phyloP scores from a whole-genome alignment of 805 yeast species.

The Candida methanosorbosa region DNA sequence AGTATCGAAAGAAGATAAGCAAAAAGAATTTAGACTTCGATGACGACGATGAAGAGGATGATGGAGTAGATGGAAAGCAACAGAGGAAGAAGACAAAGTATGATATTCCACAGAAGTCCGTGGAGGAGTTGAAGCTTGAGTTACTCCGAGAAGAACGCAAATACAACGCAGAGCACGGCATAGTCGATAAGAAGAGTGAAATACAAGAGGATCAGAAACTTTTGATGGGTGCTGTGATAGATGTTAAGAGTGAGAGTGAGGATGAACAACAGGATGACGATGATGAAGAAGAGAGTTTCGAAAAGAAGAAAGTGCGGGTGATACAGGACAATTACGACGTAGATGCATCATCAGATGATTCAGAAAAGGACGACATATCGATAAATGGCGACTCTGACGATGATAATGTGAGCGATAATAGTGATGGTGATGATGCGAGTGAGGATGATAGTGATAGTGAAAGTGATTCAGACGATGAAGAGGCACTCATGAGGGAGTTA shows the following conservation, averaged over 20 bases:
- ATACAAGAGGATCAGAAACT: background rate
- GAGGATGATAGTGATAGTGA: constrained; percentile 13
- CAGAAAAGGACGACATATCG: constrained; percentile 25
- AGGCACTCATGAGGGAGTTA: constrained; percentile 34
- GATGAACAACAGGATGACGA: background rate
- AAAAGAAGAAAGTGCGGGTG: constrained; percentile 7
- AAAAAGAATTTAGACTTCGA: constrained; percentile 22
- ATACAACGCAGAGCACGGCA: background rate
- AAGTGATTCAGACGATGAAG: constrained; percentile 45
- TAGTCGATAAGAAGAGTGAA: background rate
- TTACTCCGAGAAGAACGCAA: constrained; percentile 3
- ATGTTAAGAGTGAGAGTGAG: background rate
- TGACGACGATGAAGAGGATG: constrained; percentile 3
- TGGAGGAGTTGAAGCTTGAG: constrained; percentile 6
- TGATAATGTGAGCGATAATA: constrained; percentile 1
- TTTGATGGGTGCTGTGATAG: background rate
- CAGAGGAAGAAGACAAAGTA: background rate
- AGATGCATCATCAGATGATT: constrained; percentile 41
- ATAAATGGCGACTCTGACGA: constrained; percentile 11
- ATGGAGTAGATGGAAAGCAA: constrained; percentile 22
- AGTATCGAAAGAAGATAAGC: constrained; percentile 27
- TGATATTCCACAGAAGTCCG: constrained; percentile 2
- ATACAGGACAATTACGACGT: constrained; percentile 8
- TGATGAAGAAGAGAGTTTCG: constrained; percentile 1
- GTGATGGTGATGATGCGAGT: constrained; percentile 2